Evolutionary conservation across 768 basidiomycete species (phyloP).

Genomic region (Boletus insuetus): DNA sequence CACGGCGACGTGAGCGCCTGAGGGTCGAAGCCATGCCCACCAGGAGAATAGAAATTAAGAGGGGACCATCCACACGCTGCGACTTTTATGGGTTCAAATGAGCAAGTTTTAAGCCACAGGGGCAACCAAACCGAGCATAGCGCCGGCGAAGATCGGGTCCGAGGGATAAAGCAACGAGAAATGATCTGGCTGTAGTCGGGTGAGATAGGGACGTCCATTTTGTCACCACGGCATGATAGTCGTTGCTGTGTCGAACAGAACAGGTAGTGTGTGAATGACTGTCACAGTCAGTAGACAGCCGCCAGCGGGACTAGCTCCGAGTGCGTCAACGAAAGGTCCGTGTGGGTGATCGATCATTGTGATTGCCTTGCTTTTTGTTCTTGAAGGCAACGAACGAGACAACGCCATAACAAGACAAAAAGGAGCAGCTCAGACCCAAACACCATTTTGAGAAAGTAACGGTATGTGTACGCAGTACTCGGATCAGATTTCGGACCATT

Average conservation of each 20-base stretch:
- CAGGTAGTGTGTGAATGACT: conserved; percentile 5
- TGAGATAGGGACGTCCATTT: conserved; percentile 8
- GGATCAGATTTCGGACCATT: no score
- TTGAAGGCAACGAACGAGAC: conserved; percentile 2
- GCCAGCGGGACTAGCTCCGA: conserved; percentile 11
- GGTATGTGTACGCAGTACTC: background rate
- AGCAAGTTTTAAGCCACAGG: conserved; percentile 29
- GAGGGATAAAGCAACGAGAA: conserved; percentile 10
- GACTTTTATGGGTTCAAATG: conserved; percentile 30
- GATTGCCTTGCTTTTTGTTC: conserved; percentile 15
- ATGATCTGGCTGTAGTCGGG: conserved; percentile 6
- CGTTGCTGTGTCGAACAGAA: conserved; percentile 10
- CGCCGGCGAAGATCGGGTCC: conserved; percentile 13
- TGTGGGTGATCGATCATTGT: background rate
- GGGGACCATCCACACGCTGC: conserved; percentile 8
- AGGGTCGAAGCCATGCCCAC: conserved; percentile 41
- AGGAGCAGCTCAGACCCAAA: background rate
- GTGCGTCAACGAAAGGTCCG: conserved; percentile 4
- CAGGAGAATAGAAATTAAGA: conserved; percentile 11
- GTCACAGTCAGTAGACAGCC: background rate
- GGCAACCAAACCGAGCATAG: conserved; percentile 15
- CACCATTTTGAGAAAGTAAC: background rate
- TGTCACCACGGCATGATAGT: background rate
- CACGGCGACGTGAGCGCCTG: conserved; percentile 47
- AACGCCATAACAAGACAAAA: conserved; percentile 3